A percentile compares a stretch with the other conserved stretches of the same genome.
These are phyloP conservation scores for Pseudogymnoascus destructans DNA, from an alignment of 2,329 filamentous ascomycete genomes.

Conservation along the genomic window DNA sequence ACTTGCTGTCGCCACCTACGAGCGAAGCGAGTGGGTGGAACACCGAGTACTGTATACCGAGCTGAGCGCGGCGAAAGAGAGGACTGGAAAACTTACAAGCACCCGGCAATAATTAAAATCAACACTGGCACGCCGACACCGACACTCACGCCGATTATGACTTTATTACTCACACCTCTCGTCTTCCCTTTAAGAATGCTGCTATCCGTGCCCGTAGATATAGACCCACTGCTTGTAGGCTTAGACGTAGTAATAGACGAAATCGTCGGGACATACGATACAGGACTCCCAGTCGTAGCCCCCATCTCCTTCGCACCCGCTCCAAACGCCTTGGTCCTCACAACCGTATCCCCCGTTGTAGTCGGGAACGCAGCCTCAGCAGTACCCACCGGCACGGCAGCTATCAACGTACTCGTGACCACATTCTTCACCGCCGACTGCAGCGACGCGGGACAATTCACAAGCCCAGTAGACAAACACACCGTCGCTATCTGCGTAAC, in stretches of 20 bases:
- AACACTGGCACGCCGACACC: conserved; percentile 33
- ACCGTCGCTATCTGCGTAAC: conserved; percentile 32
- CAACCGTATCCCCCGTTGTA: conserved; percentile 24
- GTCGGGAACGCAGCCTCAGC: conserved; percentile 29
- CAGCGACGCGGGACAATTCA: conserved; percentile 38
- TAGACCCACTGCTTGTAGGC: conserved; percentile 1
- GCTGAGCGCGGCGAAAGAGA: background rate
- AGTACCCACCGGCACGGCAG: conserved; percentile 29
- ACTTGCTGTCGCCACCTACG: no score
- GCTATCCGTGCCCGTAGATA: background rate
- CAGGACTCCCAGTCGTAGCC: conserved; percentile 32
- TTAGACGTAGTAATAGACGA: conserved; percentile 16
- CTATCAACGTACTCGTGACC: conserved; percentile 30
- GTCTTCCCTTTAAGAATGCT: conserved; percentile 20
- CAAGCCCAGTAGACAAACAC: conserved; percentile 31
- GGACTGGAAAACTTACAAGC: conserved; percentile 14
- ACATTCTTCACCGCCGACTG: conserved; percentile 32
- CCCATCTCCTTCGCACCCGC: conserved; percentile 27
- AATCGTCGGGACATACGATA: conserved; percentile 30
- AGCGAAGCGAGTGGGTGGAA: no score
- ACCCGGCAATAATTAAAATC: conserved; percentile 20
- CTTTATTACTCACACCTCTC: conserved; percentile 30
- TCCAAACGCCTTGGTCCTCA: conserved; percentile 32
- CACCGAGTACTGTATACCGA: no score
- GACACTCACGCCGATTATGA: conserved; percentile 37